Base-by-base conservation (phyloP, 306 rosid genomes). In the Hippophae tibetana region DNA sequence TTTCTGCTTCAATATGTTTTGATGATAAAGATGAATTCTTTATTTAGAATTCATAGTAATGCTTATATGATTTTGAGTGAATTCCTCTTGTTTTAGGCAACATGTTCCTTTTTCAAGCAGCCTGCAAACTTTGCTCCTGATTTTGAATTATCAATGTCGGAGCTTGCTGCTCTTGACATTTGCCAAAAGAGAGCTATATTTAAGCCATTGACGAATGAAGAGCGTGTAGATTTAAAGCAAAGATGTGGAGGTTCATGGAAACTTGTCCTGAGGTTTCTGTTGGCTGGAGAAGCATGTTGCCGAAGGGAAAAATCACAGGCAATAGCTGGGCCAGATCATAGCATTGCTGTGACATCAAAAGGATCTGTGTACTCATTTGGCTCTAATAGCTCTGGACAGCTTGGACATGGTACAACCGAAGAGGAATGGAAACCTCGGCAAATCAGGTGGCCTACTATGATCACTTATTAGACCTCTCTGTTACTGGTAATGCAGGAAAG, bases 181-280 rank as follows among this genome's bases (percentile, higher is more conserved):
- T 92, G 98, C 74, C 82, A 46, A 63, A 87, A 85, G 81, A 83
- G 96, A 67, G 98, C 89, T 44, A 85, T 85, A 65, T 92, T 92
- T 76, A 92, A 77, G 82, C 92, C 86, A 61, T 87, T 87, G 96
- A 76, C 80, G 2, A 52, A 70, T 6, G 96, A 85, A 69, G 78
- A 87, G 57, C 76, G 71, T 63, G 70, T 64, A 47, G 78, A 80
- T 43, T 65, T 92, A 80, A 92, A 81, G 87, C 87, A 69, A 74
- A 76, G 76, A 68, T 92, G 98, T 71, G 98, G 98, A 43, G 98
- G 98, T 9, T 87, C 92, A 9, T 92, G 96, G 96, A 92, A 87
- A 59, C 84, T 92, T 65, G 98, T 85, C 57, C 84, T 92, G 79
- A 83, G 92, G 83, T 92, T 81, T 75, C 72, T 92, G 65, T 66